Evolutionary conservation across 1,284 basidiomycete genomes (phyloP).

Genomic region (Pseudozyma sp.): DNA sequence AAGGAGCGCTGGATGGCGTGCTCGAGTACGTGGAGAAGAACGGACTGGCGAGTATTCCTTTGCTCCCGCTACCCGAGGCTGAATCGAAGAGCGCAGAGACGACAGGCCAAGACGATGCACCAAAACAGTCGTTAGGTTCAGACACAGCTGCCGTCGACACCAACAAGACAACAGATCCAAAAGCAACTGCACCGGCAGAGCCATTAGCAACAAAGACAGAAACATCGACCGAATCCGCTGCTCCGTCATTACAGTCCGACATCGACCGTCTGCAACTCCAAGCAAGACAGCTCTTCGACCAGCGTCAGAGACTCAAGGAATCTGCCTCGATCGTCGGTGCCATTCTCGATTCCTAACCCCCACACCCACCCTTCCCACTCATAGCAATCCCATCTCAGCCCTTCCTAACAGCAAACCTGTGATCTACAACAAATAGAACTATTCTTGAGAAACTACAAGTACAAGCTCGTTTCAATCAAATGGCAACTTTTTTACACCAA

Average conservation of each 20-base stretch:
- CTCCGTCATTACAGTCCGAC: constrained; percentile 5
- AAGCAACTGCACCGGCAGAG: neutral
- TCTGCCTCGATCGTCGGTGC: constrained; percentile 30
- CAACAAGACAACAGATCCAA: neutral
- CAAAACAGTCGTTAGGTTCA: neutral
- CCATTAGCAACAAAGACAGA: neutral
- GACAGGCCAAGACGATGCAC: too few species aligned
- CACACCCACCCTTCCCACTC: too few species aligned
- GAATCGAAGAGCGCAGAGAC: too few species aligned
- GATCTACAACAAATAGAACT: neutral
- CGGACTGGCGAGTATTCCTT: constrained; percentile 31
- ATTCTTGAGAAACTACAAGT: neutral
- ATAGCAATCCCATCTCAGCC: neutral
- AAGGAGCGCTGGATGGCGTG: constrained; percentile 8
- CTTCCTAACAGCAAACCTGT: neutral
- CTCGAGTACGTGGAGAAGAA: constrained; percentile 29
- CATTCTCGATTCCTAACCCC: constrained; percentile 34
- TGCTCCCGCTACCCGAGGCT: constrained; percentile 4
- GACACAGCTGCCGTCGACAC: neutral
- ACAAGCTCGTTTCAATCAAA: neutral
- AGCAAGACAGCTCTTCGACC: constrained; percentile 36
- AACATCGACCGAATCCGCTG: neutral
- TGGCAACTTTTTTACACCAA: neutral
- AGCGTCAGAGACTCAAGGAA: constrained; percentile 34
- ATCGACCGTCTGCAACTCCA: constrained; percentile 17